Percentiles rank a stretch among this genome's conserved stretches.
phyloP scores from a whole-genome alignment of 257 asterid genomes.

The Hygrophila difformis region DNA sequence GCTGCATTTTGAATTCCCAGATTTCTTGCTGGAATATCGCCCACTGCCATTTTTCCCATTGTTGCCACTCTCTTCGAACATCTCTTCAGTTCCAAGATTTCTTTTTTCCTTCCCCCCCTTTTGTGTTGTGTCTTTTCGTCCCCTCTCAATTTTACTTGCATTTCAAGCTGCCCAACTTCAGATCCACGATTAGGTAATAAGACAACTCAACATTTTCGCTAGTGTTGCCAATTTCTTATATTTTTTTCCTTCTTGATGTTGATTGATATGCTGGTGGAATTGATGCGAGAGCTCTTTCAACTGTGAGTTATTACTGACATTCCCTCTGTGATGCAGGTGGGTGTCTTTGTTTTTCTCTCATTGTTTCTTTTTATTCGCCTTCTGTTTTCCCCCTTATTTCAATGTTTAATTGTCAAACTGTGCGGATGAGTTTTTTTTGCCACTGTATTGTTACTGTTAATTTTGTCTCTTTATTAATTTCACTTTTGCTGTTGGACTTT shows the following conservation, averaged over 20 bases:
- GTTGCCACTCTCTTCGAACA: constrained; percentile 14
- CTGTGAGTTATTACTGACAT: constrained; percentile 20
- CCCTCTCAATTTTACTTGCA: constrained; percentile 29
- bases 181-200: constrained; percentile 65
- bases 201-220: constrained; percentile 20
- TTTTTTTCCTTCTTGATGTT: constrained; percentile 1
- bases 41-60: constrained; percentile 31
- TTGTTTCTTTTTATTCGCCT: no score
- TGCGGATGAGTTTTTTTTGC: constrained; percentile 20
- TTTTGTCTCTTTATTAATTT: constrained; percentile 15
- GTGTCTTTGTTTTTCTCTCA: constrained; percentile 16
- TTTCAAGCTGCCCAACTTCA: constrained; percentile 52
- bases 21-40: constrained; percentile 28
- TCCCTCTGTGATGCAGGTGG: constrained; percentile 23
- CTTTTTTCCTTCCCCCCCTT: neutral
- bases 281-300: constrained; percentile 42
- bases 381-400: no score
- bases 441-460: constrained; percentile 13
- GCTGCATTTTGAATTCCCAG: constrained; percentile 28
- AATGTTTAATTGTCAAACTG: constrained; percentile 4
- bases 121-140: no score
- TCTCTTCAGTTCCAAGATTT: constrained; percentile 47
- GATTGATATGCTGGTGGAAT: constrained; percentile 22
- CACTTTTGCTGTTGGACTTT: constrained; percentile 24
- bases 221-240: constrained; percentile 11